Evolutionary conservation across 2,329 filamentous ascomycete species (phyloP), one percentile per base, ranked within the genome.

Genomic region (Alternaria rosae): DNA sequence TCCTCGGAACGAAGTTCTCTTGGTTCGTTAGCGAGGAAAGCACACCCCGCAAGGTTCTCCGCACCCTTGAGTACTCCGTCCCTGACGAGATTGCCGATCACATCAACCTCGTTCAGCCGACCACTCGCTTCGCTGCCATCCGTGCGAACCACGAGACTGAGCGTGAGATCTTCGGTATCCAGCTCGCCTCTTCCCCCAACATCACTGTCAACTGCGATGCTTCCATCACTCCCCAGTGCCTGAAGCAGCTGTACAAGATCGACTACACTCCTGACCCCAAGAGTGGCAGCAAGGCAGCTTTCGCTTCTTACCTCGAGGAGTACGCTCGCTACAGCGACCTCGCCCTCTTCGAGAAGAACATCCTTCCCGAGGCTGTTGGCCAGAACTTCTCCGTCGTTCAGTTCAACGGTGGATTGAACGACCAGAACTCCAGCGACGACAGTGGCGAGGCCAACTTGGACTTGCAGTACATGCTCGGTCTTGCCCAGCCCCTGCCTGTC

Each of bases 381-480:
- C 81, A 85, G 47, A 82, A 83, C 61, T 84, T 84, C 70, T 77
- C 78, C 11, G 77, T 80, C 15, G 56, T 72, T n/a, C 66, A 67
- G 20, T 72, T 67, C 65, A 70, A 71, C 53, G 70, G 70, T 42
- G 75, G 69, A 11, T 21, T 70, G 20, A 66, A 75, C 59, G 68
- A 62, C 55, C 70, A 75, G 50, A 66, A 58, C 41, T 69, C 73
- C 5, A 52, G 61, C 7, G 55, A 62, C 13, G 68, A 70, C 51
- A 73, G 71, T 57, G 70, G 69, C 3, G 89, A 91, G 76, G 89
- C 87, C 21, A 89, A 88, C 66, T 79, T 91, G 38, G 88, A 91
- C 70, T 79, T 87, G 9, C 86, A 91, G 70, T 87, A 88, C 63
- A 82, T 88, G 12, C 72, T 88, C 13, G 82, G 83, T 15, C 76